These are phyloP conservation scores for Phaeotremella fagi DNA, from an alignment of 768 basidiomycete genomes.

Conservation along the genomic window DNA sequence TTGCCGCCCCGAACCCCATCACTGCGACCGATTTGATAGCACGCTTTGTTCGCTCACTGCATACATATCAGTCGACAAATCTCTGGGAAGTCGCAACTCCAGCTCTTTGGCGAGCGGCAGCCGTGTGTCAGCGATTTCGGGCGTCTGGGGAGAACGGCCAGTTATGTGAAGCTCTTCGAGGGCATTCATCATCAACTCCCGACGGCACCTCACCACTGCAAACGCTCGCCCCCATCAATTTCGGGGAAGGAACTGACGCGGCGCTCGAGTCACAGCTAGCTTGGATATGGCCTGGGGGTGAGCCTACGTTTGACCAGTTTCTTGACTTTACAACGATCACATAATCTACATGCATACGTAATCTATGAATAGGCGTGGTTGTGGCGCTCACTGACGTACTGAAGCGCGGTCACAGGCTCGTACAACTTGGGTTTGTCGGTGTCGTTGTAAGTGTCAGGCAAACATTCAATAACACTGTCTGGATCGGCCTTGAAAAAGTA, in stretches of 20 bases:
- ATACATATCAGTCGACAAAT: constrained; percentile 2
- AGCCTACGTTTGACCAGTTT: not conserved
- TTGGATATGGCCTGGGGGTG: not conserved
- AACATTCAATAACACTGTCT: constrained; percentile 53
- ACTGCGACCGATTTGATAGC: constrained; percentile 10
- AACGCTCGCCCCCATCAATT: not conserved
- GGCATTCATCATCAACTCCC: not conserved
- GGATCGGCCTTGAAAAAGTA: constrained; percentile 52
- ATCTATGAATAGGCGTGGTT: constrained; percentile 8
- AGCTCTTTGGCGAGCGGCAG: constrained; percentile 13
- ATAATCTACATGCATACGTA: not conserved
- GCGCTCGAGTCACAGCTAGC: not conserved
- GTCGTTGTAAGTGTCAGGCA: constrained; percentile 56
- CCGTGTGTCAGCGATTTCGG: constrained; percentile 13
- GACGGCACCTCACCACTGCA: not conserved
- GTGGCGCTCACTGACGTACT: constrained; percentile 20
- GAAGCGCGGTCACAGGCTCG: constrained; percentile 45
- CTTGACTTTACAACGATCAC: not conserved
- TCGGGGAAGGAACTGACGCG: not conserved
- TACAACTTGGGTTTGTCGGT: constrained; percentile 53
- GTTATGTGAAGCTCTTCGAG: not conserved
- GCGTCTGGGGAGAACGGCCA: not conserved
- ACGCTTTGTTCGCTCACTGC: constrained; percentile 9
- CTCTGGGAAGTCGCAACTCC: constrained; percentile 18
- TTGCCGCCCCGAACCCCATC: constrained; percentile 6